Percentiles rank a stretch among this genome's conserved stretches.
phyloP scores from a whole-genome alignment of 306 rosid species.

The Castanea crenata region DNA sequence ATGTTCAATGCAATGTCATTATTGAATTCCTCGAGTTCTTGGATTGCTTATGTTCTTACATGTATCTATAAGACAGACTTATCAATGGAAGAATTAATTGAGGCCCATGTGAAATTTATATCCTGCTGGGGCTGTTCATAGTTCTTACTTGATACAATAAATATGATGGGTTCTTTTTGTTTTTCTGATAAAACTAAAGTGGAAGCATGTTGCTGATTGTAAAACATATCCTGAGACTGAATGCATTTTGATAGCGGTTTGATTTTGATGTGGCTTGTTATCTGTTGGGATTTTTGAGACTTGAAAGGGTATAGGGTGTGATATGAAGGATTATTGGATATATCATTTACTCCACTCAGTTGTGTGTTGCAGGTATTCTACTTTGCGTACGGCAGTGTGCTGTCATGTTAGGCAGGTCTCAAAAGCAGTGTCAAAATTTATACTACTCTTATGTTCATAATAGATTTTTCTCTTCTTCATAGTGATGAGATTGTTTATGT shows the following conservation, averaged over 20 bases:
- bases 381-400: conserved; percentile 3
- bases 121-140: neutral
- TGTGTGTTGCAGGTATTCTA: neutral
- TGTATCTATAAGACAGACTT: neutral
- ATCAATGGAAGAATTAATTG: neutral
- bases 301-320: neutral
- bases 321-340: neutral
- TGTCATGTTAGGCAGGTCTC: conserved; percentile 1
- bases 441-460: neutral
- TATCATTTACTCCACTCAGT: neutral
- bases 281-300: neutral
- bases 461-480: conserved; percentile 17
- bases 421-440: conserved; percentile 1
- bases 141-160: neutral
- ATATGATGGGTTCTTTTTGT: neutral
- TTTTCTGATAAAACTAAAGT: neutral
- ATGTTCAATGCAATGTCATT: neutral
- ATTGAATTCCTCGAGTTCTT: neutral
- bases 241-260: neutral
- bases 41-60: neutral
- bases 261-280: neutral
- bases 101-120: neutral
- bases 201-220: neutral
- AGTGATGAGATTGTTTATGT: neutral
- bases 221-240: neutral